phyloP scores from a whole-genome alignment of 257 asterid species.

The Fraxinus quadrangulata region DNA sequence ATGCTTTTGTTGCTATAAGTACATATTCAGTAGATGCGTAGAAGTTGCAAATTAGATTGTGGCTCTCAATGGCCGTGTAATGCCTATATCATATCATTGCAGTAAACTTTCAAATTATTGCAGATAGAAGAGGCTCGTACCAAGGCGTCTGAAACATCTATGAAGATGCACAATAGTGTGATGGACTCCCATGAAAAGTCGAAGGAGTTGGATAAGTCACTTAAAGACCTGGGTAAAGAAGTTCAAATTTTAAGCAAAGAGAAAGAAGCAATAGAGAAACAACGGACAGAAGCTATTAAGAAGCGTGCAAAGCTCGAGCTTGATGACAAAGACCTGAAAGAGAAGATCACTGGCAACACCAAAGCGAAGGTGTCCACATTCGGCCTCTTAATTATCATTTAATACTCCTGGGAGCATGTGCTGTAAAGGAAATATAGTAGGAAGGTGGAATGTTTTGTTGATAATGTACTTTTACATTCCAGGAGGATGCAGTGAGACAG shows the following conservation, averaged over 20 bases:
- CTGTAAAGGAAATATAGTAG: constrained; percentile 17
- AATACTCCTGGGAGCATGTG: constrained; percentile 14
- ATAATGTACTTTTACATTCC: constrained; percentile 33
- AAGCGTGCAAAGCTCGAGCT: constrained; percentile 91
- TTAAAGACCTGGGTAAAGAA: constrained; percentile 79
- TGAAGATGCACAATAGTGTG: constrained; percentile 66
- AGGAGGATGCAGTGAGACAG: constrained; percentile 86
- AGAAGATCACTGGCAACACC: constrained; percentile 65
- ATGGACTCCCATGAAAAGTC: constrained; percentile 77
- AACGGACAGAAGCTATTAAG: constrained; percentile 75
- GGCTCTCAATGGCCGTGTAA: constrained; percentile 13
- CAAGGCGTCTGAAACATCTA: constrained; percentile 68
- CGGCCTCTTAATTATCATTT: constrained; percentile 23
- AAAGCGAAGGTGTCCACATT: constrained; percentile 70
- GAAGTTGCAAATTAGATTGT: neutral
- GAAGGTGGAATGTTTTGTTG: constrained; percentile 26
- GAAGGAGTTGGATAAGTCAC: constrained; percentile 76
- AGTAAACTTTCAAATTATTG: constrained; percentile 25
- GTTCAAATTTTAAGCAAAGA: constrained; percentile 76
- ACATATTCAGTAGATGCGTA: constrained; percentile 1
- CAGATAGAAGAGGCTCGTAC: constrained; percentile 86
- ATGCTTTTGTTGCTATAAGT: constrained; percentile 21
- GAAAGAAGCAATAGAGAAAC: constrained; percentile 86
- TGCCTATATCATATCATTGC: constrained; percentile 18
- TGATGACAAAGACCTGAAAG: constrained; percentile 84